phyloP scores from a whole-genome alignment of 1,284 basidiomycete species.

The Cryptococcus sp. region DNA sequence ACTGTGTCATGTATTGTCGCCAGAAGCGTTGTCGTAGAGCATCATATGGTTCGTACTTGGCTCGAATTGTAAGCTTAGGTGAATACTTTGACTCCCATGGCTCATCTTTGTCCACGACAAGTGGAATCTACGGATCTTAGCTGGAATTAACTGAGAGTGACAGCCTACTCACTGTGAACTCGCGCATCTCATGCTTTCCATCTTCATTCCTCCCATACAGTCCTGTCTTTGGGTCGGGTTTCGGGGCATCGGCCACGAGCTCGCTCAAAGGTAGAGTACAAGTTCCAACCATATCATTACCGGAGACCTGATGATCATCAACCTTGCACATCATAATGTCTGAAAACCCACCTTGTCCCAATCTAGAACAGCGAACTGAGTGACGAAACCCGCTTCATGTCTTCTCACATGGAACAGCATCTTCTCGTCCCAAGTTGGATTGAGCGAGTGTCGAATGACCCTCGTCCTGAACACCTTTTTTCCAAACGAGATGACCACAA shows the following conservation, averaged over 20 bases:
- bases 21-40: constrained; percentile 87
- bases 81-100: constrained; percentile 45
- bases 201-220: constrained; percentile 61
- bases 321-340: background rate
- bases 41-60: constrained; percentile 92
- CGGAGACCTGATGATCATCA: constrained; percentile 53
- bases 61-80: constrained; percentile 55
- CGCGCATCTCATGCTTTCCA: constrained; percentile 60
- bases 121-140: constrained; percentile 26
- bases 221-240: constrained; percentile 66
- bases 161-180: constrained; percentile 58
- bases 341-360: constrained; percentile 69
- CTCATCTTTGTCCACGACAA: constrained; percentile 41
- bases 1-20: constrained; percentile 83
- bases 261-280: constrained; percentile 63
- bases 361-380: constrained; percentile 78
- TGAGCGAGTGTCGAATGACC: constrained; percentile 79
- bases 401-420: constrained; percentile 88
- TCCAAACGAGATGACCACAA: constrained; percentile 90
- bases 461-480: constrained; percentile 95
- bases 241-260: constrained; percentile 66
- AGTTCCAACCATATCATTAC: constrained; percentile 82
- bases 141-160: background rate
- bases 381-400: constrained; percentile 72
- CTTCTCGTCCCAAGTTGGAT: constrained; percentile 93